Evolutionary conservation across 345 rosid genomes (phyloP).

Genomic region (Citrus glauca): DNA sequence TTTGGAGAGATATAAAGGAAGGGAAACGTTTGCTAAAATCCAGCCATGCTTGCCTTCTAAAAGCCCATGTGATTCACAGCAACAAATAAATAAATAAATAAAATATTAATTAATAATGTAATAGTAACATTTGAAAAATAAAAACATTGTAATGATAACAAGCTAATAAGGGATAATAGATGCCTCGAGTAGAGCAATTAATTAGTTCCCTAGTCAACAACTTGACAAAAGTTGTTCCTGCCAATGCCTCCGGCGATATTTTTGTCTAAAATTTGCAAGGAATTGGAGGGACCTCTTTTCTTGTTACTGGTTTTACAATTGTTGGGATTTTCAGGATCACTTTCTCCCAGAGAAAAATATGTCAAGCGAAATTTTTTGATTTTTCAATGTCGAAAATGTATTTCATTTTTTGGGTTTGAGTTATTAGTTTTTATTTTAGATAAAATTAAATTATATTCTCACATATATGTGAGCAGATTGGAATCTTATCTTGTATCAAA

Average conservation of each 20-base stretch:
- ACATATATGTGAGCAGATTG: too few relatives aligned
- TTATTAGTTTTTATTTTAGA: too few relatives aligned
- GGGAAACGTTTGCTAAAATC: background rate
- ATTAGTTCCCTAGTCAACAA: background rate
- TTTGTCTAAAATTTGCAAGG: background rate
- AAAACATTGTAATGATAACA: background rate
- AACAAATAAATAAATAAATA: too few relatives aligned
- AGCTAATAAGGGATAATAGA: background rate
- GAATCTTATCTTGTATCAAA: too few relatives aligned
- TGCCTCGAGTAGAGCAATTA: background rate
- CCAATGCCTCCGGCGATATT: background rate
- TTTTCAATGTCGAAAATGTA: background rate
- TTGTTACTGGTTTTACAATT: background rate
- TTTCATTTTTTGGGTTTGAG: background rate
- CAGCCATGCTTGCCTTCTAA: background rate
- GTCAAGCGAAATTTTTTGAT: background rate
- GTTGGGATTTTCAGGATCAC: background rate
- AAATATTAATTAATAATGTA: background rate
- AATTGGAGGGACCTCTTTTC: background rate
- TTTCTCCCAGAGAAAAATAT: background rate
- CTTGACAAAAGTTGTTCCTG: background rate
- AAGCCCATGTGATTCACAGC: too few relatives aligned
- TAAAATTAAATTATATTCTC: too few relatives aligned
- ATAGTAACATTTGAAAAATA: too few relatives aligned
- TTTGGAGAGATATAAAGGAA: background rate